Base-by-base conservation (phyloP, 495 filamentous ascomycete species). In the Penicillium bovifimosum region DNA sequence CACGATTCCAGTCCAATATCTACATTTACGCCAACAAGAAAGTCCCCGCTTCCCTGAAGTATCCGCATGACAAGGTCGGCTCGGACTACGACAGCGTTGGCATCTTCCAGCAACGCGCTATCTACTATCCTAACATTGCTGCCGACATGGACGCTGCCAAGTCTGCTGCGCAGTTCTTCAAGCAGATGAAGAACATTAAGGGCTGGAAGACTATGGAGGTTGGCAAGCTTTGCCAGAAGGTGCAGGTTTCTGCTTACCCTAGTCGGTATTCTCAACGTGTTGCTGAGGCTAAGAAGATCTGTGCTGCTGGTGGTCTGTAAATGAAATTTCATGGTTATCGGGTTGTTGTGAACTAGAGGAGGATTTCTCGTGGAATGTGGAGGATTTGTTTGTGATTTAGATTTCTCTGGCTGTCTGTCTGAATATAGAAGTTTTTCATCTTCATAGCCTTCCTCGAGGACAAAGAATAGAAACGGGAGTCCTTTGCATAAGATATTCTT, bases 31-130 rank as follows among this genome's bases (percentile, higher is more conserved):
- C 55, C 34, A 58, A 58, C 45, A 49, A 41, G 11, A 41, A 32
- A 3, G 55, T 58, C 33, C 55, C 55, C 9, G 29, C 16, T 0
- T 58, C 55, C n/a, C 50, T 58, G 18, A 58, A 58, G 24, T 59
- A 59, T 18, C 53, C 42, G 1, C 48, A 59, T n/a, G 56, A 59
- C 24, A 32, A 24, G 9, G 53, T 59, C 1, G 53, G 53, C 18
- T 52, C 52, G 11, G 56, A 59, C 17, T 41, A 56, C 29, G 56
- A 59, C 32, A 59, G 56, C 20, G 56, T 59, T 0, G 56, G 56
- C 13, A 59, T 59, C 48, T 59, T 59, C 56, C 56, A 59, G 48
- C 56, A 59, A 28, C 56, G 56, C 18, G 56, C 53, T 11, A 44
- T 38, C 9, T 55, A 39, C 56, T 59, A 59, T 29, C 47, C 47